These are phyloP conservation scores for Whalleya microplaca DNA, from an alignment of 2,329 filamentous ascomycete genomes.

Conservation along the genomic window DNA sequence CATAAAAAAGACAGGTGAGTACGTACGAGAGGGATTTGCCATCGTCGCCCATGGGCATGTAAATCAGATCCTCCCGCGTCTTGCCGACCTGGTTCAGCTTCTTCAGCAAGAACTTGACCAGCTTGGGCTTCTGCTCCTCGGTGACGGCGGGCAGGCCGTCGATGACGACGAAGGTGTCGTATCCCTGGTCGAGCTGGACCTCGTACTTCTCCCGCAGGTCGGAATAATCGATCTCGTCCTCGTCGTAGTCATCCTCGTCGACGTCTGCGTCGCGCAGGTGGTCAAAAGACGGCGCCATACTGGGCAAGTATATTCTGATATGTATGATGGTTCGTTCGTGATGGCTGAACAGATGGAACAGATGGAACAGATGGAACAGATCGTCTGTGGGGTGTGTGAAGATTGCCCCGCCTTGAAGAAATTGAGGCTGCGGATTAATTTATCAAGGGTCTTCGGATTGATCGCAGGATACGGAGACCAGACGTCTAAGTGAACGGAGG, in stretches of 20 bases:
- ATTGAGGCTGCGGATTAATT: background rate
- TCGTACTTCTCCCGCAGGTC: constrained; percentile 94
- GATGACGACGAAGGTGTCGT: constrained; percentile 94
- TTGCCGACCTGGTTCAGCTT: constrained; percentile 87
- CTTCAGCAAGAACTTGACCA: constrained; percentile 93
- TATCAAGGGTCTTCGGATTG: background rate
- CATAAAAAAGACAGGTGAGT: constrained; percentile 1
- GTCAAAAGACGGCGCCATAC: constrained; percentile 93
- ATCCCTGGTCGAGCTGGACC: constrained; percentile 92
- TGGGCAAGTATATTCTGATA: constrained; percentile 49
- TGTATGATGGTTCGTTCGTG: no score
- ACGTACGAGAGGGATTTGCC: constrained; percentile 84
- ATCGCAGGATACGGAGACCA: background rate
- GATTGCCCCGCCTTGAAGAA: constrained; percentile 23
- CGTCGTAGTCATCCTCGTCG: constrained; percentile 82
- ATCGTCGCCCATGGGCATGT: constrained; percentile 91
- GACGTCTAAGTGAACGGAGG: background rate
- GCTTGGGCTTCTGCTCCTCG: constrained; percentile 89
- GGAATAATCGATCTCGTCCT: constrained; percentile 93
- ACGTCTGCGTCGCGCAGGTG: constrained; percentile 90
- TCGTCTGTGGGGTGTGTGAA: background rate
- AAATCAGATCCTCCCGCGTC: constrained; percentile 83
- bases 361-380: no score
- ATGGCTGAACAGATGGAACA: no score
- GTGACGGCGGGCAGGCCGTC: constrained; percentile 90